A percentile compares a stretch with the other conserved stretches of the same genome.
Evolutionary conservation across 2,329 filamentous ascomycete genomes (phyloP).

Genomic region (Penicillium sp.): DNA sequence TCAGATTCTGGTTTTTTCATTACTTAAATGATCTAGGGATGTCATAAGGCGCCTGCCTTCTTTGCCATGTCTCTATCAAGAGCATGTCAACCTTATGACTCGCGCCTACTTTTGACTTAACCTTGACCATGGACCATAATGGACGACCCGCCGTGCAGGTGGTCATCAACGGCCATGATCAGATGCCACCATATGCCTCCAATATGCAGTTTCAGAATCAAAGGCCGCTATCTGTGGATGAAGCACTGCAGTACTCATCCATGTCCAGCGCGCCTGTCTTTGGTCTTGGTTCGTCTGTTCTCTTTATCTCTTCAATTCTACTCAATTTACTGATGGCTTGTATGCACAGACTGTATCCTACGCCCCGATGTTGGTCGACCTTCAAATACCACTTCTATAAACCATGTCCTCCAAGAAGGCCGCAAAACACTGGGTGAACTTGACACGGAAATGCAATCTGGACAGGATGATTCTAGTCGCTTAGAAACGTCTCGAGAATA

Average conservation of each 20-base stretch:
- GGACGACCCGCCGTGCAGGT: conserved; percentile 43
- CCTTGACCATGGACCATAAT: conserved; percentile 40
- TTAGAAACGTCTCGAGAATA: conserved; percentile 71
- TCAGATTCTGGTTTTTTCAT: background rate
- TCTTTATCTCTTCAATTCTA: conserved; percentile 9
- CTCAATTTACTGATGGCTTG: conserved; percentile 21
- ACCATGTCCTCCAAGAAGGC: conserved; percentile 51
- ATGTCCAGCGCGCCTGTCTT: conserved; percentile 51
- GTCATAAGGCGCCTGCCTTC: conserved; percentile 15
- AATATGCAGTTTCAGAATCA: conserved; percentile 30
- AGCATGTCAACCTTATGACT: conserved; percentile 28
- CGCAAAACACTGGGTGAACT: conserved; percentile 62
- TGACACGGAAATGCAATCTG: conserved; percentile 66
- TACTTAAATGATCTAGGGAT: conserved; percentile 19
- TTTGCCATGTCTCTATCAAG: conserved; percentile 35
- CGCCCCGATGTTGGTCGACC: conserved; percentile 43
- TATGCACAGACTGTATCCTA: conserved; percentile 39
- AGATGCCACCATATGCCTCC: conserved; percentile 24
- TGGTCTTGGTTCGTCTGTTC: conserved; percentile 39
- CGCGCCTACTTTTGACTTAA: conserved; percentile 24
- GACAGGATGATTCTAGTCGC: conserved; percentile 57
- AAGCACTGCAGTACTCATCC: conserved; percentile 50
- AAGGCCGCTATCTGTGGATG: conserved; percentile 45
- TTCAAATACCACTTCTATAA: conserved; percentile 40
- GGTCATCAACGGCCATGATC: conserved; percentile 39